Conservation (phyloP, 2,329 filamentous ascomycete species). For the Fusarium ambrosium region DNA sequence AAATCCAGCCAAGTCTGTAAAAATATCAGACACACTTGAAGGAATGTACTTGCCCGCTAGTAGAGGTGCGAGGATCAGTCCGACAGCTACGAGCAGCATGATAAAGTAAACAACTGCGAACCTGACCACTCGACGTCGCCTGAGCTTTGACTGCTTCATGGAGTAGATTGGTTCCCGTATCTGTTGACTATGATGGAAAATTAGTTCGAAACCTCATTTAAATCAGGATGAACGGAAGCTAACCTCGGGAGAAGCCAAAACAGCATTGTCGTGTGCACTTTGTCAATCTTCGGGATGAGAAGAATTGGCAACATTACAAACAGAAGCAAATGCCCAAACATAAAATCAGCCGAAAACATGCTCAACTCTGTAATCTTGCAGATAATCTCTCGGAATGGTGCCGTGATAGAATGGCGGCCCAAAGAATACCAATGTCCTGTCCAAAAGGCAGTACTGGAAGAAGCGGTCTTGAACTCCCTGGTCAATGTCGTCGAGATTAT, state of each 20-base stretch:
- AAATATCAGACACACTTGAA: neutral
- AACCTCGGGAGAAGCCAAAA: conserved; percentile 3
- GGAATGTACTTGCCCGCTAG: neutral
- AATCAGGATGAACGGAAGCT: neutral
- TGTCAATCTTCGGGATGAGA: neutral
- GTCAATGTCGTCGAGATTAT: neutral
- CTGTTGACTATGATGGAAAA: neutral
- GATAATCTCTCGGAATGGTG: neutral
- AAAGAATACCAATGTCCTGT: neutral
- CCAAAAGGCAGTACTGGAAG: conserved; percentile 1
- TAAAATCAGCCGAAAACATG: neutral
- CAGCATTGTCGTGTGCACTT: neutral
- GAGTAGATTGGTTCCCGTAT: neutral
- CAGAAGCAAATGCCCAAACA: neutral
- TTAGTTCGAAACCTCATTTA: neutral
- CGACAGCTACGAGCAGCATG: neutral
- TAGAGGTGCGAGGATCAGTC: neutral
- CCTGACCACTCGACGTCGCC: neutral
- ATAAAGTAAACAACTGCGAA: neutral
- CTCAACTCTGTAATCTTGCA: conserved; percentile 5
- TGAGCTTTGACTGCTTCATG: neutral
- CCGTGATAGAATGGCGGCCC: neutral
- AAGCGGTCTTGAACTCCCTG: conserved; percentile 1
- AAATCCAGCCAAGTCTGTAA: neutral
- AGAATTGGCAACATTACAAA: neutral